phyloP scores from a whole-genome alignment of 2,329 filamentous ascomycete species.

The Monosporascus sp. region DNA sequence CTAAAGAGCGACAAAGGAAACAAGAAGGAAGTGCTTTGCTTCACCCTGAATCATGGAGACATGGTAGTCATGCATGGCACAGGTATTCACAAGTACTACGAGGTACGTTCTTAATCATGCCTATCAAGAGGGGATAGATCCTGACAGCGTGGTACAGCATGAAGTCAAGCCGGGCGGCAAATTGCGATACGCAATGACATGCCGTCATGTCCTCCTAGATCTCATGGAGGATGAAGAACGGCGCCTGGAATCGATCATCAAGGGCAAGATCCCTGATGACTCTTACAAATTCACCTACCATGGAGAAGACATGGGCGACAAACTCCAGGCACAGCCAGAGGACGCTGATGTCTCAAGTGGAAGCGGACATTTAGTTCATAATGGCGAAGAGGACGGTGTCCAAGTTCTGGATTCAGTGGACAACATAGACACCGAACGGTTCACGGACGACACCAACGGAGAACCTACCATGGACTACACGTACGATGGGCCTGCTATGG shows the following conservation, averaged over 20 bases:
- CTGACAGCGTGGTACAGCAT: conserved; percentile 35
- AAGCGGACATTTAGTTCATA: background rate
- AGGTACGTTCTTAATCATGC: conserved; percentile 31
- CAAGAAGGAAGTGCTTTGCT: conserved; percentile 28
- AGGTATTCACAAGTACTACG: conserved; percentile 53
- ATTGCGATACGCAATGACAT: conserved; percentile 53
- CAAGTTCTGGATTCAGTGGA: no score
- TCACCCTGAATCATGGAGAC: conserved; percentile 55
- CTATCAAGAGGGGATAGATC: background rate
- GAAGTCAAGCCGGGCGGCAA: conserved; percentile 44
- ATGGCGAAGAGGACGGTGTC: background rate
- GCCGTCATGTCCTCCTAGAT: conserved; percentile 43
- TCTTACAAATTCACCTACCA: background rate
- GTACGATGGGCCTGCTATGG: no score
- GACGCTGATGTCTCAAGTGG: no score
- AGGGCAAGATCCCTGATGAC: conserved; percentile 29
- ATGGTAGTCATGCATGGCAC: conserved; percentile 59
- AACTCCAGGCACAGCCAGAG: background rate
- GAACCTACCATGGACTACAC: no score
- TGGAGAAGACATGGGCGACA: background rate
- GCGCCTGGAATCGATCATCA: conserved; percentile 19
- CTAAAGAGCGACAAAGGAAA: conserved; percentile 23
- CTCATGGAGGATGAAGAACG: conserved; percentile 29
- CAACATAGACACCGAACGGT: no score
- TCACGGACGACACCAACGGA: no score